A percentile compares a stretch with the other conserved stretches of the same genome.
Conservation (phyloP, 176 grass and related monocot species). For the Bromus sterilis region DNA sequence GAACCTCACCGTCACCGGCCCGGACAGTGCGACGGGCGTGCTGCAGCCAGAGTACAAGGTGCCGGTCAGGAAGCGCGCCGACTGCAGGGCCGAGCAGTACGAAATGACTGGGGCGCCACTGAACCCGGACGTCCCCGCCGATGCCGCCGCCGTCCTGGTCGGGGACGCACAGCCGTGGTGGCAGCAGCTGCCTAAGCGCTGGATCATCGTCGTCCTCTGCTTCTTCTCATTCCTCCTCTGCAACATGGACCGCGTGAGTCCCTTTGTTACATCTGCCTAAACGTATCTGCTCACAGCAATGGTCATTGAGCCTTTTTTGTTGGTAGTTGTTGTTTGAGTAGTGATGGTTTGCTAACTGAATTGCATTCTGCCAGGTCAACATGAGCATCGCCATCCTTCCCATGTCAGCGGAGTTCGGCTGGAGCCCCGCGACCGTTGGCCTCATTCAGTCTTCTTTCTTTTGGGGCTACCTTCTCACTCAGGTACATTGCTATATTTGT, state of each 20-base stretch:
- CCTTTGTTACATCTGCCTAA: not conserved
- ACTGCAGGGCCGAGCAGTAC: constrained; percentile 68
- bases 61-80: constrained; percentile 32
- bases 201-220: constrained; percentile 71
- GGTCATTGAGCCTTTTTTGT: not conserved
- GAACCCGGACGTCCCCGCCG: constrained; percentile 39
- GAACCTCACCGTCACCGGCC: constrained; percentile 12
- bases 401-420: constrained; percentile 77
- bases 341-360: not conserved
- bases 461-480: constrained; percentile 97
- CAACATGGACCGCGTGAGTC: constrained; percentile 96
- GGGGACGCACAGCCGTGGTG: constrained; percentile 59
- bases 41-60: constrained; percentile 22
- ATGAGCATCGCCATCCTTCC: constrained; percentile 99
- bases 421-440: constrained; percentile 88
- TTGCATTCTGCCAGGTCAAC: constrained; percentile 59
- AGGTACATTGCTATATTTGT: constrained; percentile 41
- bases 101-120: constrained; percentile 56
- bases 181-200: constrained; percentile 76
- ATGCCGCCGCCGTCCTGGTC: constrained; percentile 30
- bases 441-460: constrained; percentile 98
- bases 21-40: constrained; percentile 3
- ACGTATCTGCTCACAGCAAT: not conserved
- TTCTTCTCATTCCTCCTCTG: constrained; percentile 90
- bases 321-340: not conserved